These are phyloP conservation scores for Eucalyptus dawsonii DNA, from an alignment of 345 rosid genomes.

Conservation along the genomic window DNA sequence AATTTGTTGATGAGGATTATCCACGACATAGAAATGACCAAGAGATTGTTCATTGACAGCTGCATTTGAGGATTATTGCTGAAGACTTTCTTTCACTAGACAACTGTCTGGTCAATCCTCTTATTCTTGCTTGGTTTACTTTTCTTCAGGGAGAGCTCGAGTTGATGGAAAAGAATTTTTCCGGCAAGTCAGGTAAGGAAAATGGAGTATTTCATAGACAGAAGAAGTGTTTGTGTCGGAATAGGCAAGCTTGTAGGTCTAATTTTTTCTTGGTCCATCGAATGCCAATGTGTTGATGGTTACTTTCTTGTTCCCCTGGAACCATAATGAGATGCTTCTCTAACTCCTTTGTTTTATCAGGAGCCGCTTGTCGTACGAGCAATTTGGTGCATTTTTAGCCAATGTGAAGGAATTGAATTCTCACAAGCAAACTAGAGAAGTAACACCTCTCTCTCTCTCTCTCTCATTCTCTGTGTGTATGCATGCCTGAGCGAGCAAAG, in stretches of 20 bases:
- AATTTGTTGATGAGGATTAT: not conserved
- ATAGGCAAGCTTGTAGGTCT: not conserved
- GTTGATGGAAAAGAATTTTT: conserved; percentile 96
- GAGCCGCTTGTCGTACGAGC: conserved; percentile 75
- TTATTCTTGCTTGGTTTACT: not conserved
- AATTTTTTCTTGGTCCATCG: not conserved
- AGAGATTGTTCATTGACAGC: not conserved
- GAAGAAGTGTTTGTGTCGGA: not conserved
- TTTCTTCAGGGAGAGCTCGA: conserved; percentile 57
- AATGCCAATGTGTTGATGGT: not conserved
- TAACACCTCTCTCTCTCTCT: conserved; percentile 2
- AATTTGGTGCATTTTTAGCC: conserved; percentile 82
- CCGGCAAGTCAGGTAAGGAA: conserved; percentile 82
- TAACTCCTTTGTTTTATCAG: conserved; percentile 13
- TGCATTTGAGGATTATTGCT: not conserved
- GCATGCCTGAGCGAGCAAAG: not conserved
- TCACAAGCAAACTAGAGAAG: conserved; percentile 87
- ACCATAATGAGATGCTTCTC: not conserved
- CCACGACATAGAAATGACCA: not conserved
- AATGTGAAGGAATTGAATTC: conserved; percentile 94
- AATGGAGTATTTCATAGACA: not conserved
- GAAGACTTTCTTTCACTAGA: not conserved
- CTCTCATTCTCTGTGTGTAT: not conserved
- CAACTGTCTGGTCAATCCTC: not conserved
- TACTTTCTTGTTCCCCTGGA: not conserved